Evolutionary conservation across 2,329 filamentous ascomycete species (phyloP).

Genomic region (Coniosporium tulheliwenetii): DNA sequence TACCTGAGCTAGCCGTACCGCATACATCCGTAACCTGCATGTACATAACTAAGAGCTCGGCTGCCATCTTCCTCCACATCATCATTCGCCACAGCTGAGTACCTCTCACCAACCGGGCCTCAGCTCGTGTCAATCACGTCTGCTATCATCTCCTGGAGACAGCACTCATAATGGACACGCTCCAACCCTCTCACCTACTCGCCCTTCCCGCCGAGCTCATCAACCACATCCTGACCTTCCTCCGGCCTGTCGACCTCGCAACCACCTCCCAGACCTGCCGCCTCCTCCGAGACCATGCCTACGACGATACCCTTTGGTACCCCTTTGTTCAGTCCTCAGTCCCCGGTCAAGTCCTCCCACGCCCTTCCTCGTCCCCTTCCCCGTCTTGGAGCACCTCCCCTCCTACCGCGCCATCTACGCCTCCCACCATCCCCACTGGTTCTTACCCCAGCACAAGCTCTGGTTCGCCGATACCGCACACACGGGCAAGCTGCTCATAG

Average conservation of each 20-base stretch:
- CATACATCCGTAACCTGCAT: not conserved
- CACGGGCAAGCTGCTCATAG: constrained; percentile 58
- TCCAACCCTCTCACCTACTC: constrained; percentile 23
- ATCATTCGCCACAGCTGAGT: too few species aligned
- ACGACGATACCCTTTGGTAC: constrained; percentile 58
- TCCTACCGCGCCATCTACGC: constrained; percentile 59
- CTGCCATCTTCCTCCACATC: not conserved
- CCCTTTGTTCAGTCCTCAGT: constrained; percentile 52
- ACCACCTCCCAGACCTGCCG: constrained; percentile 46
- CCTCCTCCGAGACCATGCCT: constrained; percentile 39
- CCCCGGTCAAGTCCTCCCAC: constrained; percentile 24
- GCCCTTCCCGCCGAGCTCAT: constrained; percentile 61
- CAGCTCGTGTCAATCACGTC: too few species aligned
- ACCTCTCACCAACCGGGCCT: too few species aligned
- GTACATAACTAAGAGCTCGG: too few species aligned
- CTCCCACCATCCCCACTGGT: constrained; percentile 70
- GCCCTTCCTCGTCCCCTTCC: constrained; percentile 30
- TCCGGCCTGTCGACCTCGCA: constrained; percentile 49
- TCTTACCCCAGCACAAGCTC: constrained; percentile 61
- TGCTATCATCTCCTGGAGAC: too few species aligned
- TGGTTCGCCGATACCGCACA: constrained; percentile 71
- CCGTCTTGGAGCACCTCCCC: constrained; percentile 27
- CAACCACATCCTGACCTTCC: constrained; percentile 50
- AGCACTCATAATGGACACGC: not conserved
- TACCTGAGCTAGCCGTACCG: not conserved